Base-by-base conservation (phyloP, 768 basidiomycete species). In the Boletus huronensis region DNA sequence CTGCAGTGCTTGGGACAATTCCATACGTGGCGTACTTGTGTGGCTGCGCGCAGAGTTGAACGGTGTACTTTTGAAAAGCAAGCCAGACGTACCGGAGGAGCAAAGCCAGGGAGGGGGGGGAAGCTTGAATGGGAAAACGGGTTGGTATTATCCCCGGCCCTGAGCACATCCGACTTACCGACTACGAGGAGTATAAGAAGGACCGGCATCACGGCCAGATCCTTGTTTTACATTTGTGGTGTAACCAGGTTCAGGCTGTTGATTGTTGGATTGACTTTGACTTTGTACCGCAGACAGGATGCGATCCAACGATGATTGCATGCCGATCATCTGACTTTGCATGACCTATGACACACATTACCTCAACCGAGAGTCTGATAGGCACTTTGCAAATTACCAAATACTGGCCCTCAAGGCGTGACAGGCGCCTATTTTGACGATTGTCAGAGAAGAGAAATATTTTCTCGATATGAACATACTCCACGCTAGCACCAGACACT, bases 301-400 rank as follows among this genome's bases (percentile, higher is more conserved):
- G 48, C 91, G 82, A 72, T 93, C 91, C 58, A 93, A 70, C 25
- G 90, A 88, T 6, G 90, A 88, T 72, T 93, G 92, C 87, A 93
- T 90, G 63, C 91, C 91, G 62, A 93, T 93, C 88, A 93, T 92
- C 69, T 93, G 91, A 72, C 89, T 90, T 70, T 93, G 90, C 83
- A 93, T 89, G 61, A 91, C 87, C 90, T 90, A 58, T 39, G 35
- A 57, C 53, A 23, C 19, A 17, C 34, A 28, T 28, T 6, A 35
- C 14, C 25, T 55, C 38, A 29, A 41, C 48, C 40, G 42, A 58
- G 50, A 43, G 32, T n/a, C 21, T 11, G 23, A 43, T 10, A 26
- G 29, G 45, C 19, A 44, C 14, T 28, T 53, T 42, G 29, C 21
- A 70, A 39, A 25, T 54, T 75, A 91, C 88, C 69, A 93, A 65